phyloP scores from a whole-genome alignment of 2,329 filamentous ascomycete species.

The Achaetomium macrosporum region DNA sequence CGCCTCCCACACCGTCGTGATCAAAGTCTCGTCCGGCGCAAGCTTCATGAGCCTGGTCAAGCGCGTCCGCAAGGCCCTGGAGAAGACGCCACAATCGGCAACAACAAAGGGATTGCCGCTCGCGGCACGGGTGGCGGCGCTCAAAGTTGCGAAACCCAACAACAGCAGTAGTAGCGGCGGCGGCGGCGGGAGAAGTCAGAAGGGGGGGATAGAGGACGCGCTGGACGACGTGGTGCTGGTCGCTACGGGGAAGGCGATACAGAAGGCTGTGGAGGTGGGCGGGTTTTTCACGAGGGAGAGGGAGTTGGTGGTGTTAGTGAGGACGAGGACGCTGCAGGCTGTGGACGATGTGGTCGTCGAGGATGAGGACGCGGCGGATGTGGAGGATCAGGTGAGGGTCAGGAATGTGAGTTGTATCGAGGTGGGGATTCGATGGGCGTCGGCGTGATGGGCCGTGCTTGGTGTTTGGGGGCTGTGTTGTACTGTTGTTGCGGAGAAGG shows the following conservation, averaged over 20 bases:
- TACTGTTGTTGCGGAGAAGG: too few relatives aligned
- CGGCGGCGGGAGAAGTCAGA: constrained; percentile 24
- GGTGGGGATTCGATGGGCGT: constrained; percentile 36
- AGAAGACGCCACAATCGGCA: constrained; percentile 43
- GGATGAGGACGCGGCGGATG: constrained; percentile 24
- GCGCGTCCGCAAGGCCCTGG: constrained; percentile 58
- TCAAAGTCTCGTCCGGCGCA: constrained; percentile 61
- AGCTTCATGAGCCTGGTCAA: constrained; percentile 64
- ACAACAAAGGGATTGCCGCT: constrained; percentile 40
- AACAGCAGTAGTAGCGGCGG: too few relatives aligned
- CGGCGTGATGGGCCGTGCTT: background rate
- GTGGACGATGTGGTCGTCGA: constrained; percentile 57
- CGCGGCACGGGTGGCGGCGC: constrained; percentile 37
- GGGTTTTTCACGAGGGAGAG: constrained; percentile 58
- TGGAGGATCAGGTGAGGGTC: constrained; percentile 30
- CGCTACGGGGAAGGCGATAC: constrained; percentile 62
- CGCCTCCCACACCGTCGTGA: constrained; percentile 30
- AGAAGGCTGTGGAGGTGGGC: constrained; percentile 56
- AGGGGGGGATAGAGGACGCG: constrained; percentile 31
- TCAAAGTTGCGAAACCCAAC: constrained; percentile 21
- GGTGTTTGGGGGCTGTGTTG: background rate
- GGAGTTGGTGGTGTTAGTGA: constrained; percentile 53
- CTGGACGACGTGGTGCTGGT: constrained; percentile 49
- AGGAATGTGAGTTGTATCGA: constrained; percentile 49
- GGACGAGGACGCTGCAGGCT: constrained; percentile 57